Percentiles rank a stretch among this genome's conserved stretches.
Evolutionary conservation across 73 alveolate genomes (phyloP).

Genomic region (Paramecium sexaurelia): DNA sequence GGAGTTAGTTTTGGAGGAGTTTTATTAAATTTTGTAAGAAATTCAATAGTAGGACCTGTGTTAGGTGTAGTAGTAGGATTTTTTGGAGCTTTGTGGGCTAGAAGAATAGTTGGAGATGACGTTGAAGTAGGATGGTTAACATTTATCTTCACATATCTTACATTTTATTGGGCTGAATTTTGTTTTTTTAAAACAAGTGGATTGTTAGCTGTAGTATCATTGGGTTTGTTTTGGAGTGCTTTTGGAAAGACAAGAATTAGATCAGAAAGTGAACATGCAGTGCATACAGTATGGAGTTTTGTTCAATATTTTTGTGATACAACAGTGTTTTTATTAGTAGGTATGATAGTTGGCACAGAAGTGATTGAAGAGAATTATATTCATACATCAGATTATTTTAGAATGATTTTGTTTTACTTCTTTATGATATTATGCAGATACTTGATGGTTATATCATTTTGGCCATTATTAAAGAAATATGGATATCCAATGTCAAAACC

Average conservation of each 20-base stretch:
- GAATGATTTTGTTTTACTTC: slow-evolving; percentile 69
- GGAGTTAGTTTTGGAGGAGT: slow-evolving; percentile 70
- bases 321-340: slow-evolving; percentile 70
- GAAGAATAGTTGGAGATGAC: slow-evolving; percentile 74
- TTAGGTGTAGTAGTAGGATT: slow-evolving; percentile 70
- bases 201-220: slow-evolving; percentile 72
- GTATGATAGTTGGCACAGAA: slow-evolving; percentile 73
- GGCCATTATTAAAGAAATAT: slow-evolving; percentile 67
- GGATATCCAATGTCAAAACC: slow-evolving; percentile 73
- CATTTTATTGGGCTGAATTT: slow-evolving; percentile 75
- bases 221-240: slow-evolving; percentile 76
- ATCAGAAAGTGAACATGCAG: slow-evolving; percentile 70
- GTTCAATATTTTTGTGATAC: slow-evolving; percentile 72
- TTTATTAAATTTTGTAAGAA: slow-evolving; percentile 58
- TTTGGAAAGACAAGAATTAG: slow-evolving; percentile 71
- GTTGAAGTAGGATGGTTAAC: slow-evolving; percentile 70
- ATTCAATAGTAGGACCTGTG: slow-evolving; percentile 76
- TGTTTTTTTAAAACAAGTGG: slow-evolving; percentile 65
- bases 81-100: slow-evolving; percentile 72
- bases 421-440: slow-evolving; percentile 70
- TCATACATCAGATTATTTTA: slow-evolving; percentile 72
- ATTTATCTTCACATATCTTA: slow-evolving; percentile 67
- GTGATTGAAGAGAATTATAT: slow-evolving; percentile 58
- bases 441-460: slow-evolving; percentile 60
- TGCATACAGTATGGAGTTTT: slow-evolving; percentile 75